Evolutionary conservation across 2,329 filamentous ascomycete genomes (phyloP), one percentile per base, ranked within the genome.

Genomic region (Sordariomycetes sp.): DNA sequence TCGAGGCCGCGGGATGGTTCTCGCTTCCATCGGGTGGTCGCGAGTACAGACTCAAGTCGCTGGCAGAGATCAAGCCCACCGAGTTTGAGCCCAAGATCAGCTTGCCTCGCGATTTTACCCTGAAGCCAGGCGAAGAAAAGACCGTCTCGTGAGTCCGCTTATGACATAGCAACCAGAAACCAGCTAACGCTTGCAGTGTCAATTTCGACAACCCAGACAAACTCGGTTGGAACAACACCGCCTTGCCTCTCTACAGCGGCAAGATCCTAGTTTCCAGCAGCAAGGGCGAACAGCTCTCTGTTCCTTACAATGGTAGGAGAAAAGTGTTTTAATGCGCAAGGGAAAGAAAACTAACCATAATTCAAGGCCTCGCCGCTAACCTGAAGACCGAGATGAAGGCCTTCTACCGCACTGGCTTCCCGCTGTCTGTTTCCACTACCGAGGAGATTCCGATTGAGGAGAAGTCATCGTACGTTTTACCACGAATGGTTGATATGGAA

Each of bases 241-340:
- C 42, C n/a, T 27, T 58, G 17, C 55, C 54, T 3, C 38, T 57
- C 11, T 58, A 58, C 36, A 54, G 51, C 27, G 56, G 56, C 19
- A 55, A 53, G 33, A 40, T 58, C 12, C 34, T 51, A n/a, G 42
- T 58, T 30, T 41, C 42, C 9, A 46, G 46, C 12, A 49, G 45
- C 34, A 48, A 50, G 12, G 49, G 50, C 8, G 57, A 59, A 30
- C 39, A 46, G 6, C 44, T 58, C 8, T 48, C 46, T 2, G 40
- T 58, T 8, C 56, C 55, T 5, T 58, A 59, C 40, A 20, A 50
- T n/a, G 53, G 54, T 34, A 12, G 21, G 32, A 26, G 3, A 11
- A 9, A 18, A 45, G 17, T 4, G 11, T 8, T 2, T 9, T 11
- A 30, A 4, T 23, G 8, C 5, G 6, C 18, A n/a, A 30, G 12